Evolutionary conservation across 2,329 filamentous ascomycete genomes (phyloP).

Genomic region (Rutstroemia sydowiana): DNA sequence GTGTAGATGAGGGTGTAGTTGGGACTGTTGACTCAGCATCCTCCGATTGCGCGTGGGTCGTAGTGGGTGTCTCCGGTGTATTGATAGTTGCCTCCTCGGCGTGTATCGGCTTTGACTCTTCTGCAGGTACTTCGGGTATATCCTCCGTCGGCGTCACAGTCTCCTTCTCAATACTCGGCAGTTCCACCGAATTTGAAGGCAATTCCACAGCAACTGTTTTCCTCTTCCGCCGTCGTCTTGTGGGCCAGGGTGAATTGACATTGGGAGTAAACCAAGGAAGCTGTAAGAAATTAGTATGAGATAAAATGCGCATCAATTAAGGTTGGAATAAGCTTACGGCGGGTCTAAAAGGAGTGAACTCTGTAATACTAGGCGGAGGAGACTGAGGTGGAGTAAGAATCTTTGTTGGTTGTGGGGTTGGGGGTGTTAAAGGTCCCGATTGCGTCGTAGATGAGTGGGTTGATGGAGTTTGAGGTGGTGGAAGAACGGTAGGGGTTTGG

Average conservation of each 20-base stretch:
- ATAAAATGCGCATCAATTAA: background rate
- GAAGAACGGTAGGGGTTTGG: slow-evolving; percentile 40
- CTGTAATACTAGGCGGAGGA: slow-evolving; percentile 17
- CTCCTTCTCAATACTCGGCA: slow-evolving; percentile 13
- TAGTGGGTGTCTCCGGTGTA: slow-evolving; percentile 41
- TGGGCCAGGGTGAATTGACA: slow-evolving; percentile 45
- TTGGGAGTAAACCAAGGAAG: slow-evolving; percentile 49
- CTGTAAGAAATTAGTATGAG: slow-evolving; percentile 34
- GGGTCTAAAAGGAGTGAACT: slow-evolving; percentile 36
- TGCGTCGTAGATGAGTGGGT: slow-evolving; percentile 25
- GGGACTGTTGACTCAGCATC: slow-evolving; percentile 38
- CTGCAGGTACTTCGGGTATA: background rate
- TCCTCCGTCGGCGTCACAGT: background rate
- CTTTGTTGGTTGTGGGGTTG: slow-evolving; percentile 34
- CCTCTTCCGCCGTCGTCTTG: slow-evolving; percentile 34
- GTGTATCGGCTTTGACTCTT: background rate
- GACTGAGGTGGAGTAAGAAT: slow-evolving; percentile 24
- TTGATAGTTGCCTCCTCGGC: slow-evolving; percentile 28
- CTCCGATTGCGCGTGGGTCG: slow-evolving; percentile 35
- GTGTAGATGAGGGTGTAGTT: slow-evolving; percentile 46
- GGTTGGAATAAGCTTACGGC: slow-evolving; percentile 41
- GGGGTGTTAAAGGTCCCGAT: slow-evolving; percentile 37
- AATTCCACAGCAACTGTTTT: slow-evolving; percentile 32
- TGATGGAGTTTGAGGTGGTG: slow-evolving; percentile 34
- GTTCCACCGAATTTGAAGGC: slow-evolving; percentile 21